A percentile compares a stretch with the other conserved stretches of the same genome.
These are phyloP conservation scores for Colletotrichum sp. DNA, from an alignment of 2,329 filamentous ascomycete species.

Conservation along the genomic window DNA sequence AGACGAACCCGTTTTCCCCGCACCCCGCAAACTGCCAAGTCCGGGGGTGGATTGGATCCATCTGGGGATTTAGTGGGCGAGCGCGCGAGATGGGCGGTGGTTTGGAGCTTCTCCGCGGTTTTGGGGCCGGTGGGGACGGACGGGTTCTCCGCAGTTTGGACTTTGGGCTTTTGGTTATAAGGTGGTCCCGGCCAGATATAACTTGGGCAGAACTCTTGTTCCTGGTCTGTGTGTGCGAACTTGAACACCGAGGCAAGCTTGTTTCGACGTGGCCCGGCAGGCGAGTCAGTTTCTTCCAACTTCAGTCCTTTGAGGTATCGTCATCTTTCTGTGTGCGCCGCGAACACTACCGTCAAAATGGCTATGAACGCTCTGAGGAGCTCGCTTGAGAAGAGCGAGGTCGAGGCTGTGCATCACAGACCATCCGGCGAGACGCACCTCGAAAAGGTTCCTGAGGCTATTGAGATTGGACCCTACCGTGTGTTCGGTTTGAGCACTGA, in stretches of 20 bases:
- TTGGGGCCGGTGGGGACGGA: background rate
- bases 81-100: background rate
- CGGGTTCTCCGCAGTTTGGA: background rate
- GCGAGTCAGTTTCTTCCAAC: background rate
- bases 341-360: background rate
- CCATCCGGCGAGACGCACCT: background rate
- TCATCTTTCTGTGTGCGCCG: rapidly evolving
- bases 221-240: background rate
- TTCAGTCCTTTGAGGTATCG: background rate
- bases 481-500: constrained; percentile 31
- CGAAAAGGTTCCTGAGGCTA: constrained; percentile 23
- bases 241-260: background rate
- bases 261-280: background rate
- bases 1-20: background rate
- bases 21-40: background rate
- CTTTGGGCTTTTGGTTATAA: background rate
- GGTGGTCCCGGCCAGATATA: background rate
- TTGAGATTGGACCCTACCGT: constrained; percentile 32
- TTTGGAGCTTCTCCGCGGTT: background rate
- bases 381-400: constrained; percentile 18
- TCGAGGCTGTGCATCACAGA: constrained; percentile 5
- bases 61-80: background rate
- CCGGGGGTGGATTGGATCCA: background rate
- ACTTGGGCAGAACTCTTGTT: background rate
- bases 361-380: background rate